Percentiles rank a stretch among this genome's conserved stretches.
Evolutionary conservation across 2,329 filamentous ascomycete species (phyloP).

Genomic region (Plectosphaerella sp.): DNA sequence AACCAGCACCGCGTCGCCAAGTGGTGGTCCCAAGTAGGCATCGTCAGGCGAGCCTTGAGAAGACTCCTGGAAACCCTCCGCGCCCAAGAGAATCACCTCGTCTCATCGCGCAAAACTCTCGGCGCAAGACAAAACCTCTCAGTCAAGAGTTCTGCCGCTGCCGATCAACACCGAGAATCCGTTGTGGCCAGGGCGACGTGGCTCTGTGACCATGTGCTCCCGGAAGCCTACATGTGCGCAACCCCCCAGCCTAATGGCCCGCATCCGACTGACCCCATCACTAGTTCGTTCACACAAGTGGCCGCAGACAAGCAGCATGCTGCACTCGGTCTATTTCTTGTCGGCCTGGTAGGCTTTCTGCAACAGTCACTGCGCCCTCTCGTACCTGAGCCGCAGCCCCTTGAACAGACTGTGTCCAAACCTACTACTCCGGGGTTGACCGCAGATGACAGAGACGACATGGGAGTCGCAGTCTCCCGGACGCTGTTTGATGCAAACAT

Average conservation of each 20-base stretch:
- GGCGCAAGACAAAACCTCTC: neutral
- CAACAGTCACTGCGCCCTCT: too few relatives aligned
- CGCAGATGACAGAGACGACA: too few relatives aligned
- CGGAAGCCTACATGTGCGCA: conserved; percentile 30
- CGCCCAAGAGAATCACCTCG: conserved; percentile 10
- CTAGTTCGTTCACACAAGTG: conserved; percentile 63
- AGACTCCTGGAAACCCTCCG: conserved; percentile 41
- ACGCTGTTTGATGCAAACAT: too few relatives aligned
- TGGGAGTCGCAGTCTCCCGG: too few relatives aligned
- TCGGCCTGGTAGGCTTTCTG: conserved; percentile 52
- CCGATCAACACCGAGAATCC: neutral
- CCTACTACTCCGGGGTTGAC: too few relatives aligned
- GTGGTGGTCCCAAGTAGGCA: conserved; percentile 75
- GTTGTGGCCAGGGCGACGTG: conserved; percentile 16
- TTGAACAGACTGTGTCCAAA: too few relatives aligned
- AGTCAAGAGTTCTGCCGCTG: neutral
- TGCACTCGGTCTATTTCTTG: conserved; percentile 63
- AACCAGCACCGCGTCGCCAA: conserved; percentile 81
- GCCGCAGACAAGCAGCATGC: conserved; percentile 70
- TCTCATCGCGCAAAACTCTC: neutral
- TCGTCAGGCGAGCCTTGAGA: conserved; percentile 63
- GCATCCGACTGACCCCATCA: neutral
- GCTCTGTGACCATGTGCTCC: conserved; percentile 23
- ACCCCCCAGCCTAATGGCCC: neutral
- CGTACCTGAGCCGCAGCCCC: too few relatives aligned